Percentiles rank a stretch among this genome's conserved stretches.
These are phyloP conservation scores for Achaetomium macrosporum DNA, from an alignment of 2,329 filamentous ascomycete species.

Conservation along the genomic window DNA sequence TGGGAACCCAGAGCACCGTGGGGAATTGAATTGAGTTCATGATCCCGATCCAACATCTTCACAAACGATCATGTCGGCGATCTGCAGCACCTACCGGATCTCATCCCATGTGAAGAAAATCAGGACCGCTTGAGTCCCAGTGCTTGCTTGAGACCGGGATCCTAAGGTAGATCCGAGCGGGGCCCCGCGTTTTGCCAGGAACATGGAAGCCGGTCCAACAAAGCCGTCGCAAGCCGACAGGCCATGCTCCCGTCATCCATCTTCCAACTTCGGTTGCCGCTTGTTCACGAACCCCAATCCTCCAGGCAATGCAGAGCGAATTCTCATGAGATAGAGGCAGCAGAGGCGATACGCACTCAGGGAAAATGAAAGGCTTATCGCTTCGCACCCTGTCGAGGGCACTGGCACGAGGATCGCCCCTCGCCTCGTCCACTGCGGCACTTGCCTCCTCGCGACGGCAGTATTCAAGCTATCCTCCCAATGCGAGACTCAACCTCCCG, in stretches of 20 bases:
- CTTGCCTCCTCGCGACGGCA: slow-evolving; percentile 8
- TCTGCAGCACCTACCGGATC: too few species aligned
- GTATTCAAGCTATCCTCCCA: slow-evolving; percentile 54
- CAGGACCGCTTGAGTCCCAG: too few species aligned
- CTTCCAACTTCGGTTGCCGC: background rate
- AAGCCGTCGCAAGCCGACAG: slow-evolving; percentile 27
- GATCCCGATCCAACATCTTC: too few species aligned
- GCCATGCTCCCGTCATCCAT: slow-evolving; percentile 11
- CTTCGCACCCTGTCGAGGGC: slow-evolving; percentile 14
- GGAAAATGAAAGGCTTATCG: slow-evolving; percentile 17
- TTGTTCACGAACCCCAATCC: background rate
- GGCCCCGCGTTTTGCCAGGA: slow-evolving; percentile 13
- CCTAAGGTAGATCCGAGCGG: background rate
- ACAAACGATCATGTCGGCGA: background rate
- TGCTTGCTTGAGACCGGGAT: background rate
- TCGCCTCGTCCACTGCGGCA: background rate
- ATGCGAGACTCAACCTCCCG: slow-evolving; percentile 71
- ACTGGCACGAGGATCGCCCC: slow-evolving; percentile 9
- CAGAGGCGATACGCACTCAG: background rate
- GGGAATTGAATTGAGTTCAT: too few species aligned
- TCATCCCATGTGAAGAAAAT: too few species aligned
- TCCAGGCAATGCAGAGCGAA: slow-evolving; percentile 7
- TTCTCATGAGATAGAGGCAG: background rate
- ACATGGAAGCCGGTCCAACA: slow-evolving; percentile 5
- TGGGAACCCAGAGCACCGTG: too few species aligned